Evolutionary conservation across 495 filamentous ascomycete species (phyloP), one percentile per base, ranked within the genome.

Genomic region (Cladorrhinum samala): DNA sequence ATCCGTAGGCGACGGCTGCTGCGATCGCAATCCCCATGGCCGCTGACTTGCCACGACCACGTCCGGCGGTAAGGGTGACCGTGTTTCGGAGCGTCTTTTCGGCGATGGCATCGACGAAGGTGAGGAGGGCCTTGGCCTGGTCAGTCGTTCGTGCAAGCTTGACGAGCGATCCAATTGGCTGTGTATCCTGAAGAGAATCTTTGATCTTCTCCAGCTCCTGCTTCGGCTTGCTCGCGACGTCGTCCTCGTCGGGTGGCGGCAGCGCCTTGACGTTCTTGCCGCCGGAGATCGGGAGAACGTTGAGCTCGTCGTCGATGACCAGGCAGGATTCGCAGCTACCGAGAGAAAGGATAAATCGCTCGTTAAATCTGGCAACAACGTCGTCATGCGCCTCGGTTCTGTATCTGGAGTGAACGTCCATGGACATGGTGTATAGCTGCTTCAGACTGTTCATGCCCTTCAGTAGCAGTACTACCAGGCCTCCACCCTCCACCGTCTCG

Each of bases 371-470:
- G 36, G 93, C 93, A 41, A 88, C 83, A 46, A 99, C 93, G 71
- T 99, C 94, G 50, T 86, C 87, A 66, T 97, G 90, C 5, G 94
- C 94, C 66, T 99, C 94, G 37, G 94, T 99, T 52, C 94, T 79
- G 72, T 97, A 99, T 66, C 94, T 79, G 20, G 93, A 90, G 69
- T 99, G 94, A 40, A 96, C 86, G 66, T 97, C 94, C 94, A 99
- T 99, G 23, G 90, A 90, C 61, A 99, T 67, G 3, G 92, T 96
- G 70, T 96, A 99, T 0, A 99, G 81, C 70, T 99, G 91, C 70
- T 96, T 96, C 72, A 99, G 72, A 68, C 90, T 96, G 59, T 77
- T 93, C 91, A 99, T 96, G 55, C 92, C 88, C 73, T 96, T 97
- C 30, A 99, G 68, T 27, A 99, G 76, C 53, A 99, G 69, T 17